Evolutionary conservation across 176 grass and related monocot genomes (phyloP).

Genomic region (Otatea glauca): DNA sequence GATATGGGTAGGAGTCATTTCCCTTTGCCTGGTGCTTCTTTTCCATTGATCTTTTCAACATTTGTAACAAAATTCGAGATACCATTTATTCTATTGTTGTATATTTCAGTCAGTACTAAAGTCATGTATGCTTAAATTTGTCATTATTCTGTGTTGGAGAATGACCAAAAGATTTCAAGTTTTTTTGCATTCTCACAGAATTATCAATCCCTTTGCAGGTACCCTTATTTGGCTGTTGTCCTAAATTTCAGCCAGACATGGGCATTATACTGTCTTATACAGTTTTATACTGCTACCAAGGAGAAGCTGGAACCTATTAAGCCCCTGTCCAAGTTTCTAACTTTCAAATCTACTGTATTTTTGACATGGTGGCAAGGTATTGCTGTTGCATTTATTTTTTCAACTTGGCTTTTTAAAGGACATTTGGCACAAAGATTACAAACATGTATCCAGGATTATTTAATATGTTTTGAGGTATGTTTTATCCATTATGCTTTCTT

Average conservation of each 20-base stretch:
- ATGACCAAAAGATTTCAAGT: conserved; percentile 13
- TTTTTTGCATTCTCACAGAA: conserved; percentile 24
- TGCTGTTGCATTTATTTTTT: conserved; percentile 95
- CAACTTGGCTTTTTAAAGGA: conserved; percentile 88
- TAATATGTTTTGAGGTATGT: conserved; percentile 97
- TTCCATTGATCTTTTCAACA: background rate
- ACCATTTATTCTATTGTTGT: background rate
- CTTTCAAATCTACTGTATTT: conserved; percentile 99
- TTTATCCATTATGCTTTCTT: conserved; percentile 35
- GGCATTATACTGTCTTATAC: conserved; percentile 97
- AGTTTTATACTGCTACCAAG: conserved; percentile 92
- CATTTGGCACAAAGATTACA: conserved; percentile 88
- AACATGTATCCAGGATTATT: conserved; percentile 92
- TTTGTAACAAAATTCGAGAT: background rate
- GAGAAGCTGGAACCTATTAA: conserved; percentile 92
- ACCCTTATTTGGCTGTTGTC: conserved; percentile 93
- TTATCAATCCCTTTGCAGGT: conserved; percentile 55
- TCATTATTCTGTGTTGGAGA: background rate
- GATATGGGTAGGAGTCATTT: conserved; percentile 75
- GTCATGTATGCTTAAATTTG: conserved; percentile 12
- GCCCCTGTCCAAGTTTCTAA: conserved; percentile 94
- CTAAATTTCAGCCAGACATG: conserved; percentile 99
- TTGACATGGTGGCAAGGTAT: conserved; percentile 99
- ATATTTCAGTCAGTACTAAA: background rate
- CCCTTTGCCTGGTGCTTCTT: background rate